Conservation (phyloP, 805 yeast species). For the Priceomyces castillae region DNA sequence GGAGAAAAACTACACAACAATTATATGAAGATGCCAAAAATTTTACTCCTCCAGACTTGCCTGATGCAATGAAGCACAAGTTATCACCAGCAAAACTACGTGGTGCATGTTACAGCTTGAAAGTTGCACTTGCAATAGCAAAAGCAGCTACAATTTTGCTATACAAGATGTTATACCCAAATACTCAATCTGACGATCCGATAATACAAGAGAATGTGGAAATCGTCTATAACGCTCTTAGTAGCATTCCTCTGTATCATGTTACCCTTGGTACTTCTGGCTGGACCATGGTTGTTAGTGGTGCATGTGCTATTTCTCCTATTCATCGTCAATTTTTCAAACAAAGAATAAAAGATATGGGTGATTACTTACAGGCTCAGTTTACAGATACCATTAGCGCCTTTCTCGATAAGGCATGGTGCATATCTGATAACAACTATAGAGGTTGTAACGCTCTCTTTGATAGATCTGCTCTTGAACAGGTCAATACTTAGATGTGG, state of each 20-base stretch:
- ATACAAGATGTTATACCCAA: neutral
- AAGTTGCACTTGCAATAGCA: neutral
- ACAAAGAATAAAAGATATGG: neutral
- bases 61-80: neutral
- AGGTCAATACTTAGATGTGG: neutral
- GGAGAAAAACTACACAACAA: neutral
- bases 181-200: neutral
- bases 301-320: slow-evolving; percentile 1
- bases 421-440: neutral
- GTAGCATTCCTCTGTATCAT: neutral
- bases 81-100: neutral
- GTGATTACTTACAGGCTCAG: neutral
- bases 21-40: neutral
- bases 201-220: slow-evolving; percentile 1
- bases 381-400: neutral
- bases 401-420: neutral
- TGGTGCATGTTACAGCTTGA: neutral
- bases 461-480: neutral
- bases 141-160: neutral
- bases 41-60: neutral
- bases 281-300: neutral
- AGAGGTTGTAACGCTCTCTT: neutral
- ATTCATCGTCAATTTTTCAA: neutral
- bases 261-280: neutral
- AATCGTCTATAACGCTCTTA: neutral